A percentile compares a stretch with the other conserved stretches of the same genome.
Conservation (phyloP, 1,139 yeast genomes). For the Yamadazyma diddensiae region DNA sequence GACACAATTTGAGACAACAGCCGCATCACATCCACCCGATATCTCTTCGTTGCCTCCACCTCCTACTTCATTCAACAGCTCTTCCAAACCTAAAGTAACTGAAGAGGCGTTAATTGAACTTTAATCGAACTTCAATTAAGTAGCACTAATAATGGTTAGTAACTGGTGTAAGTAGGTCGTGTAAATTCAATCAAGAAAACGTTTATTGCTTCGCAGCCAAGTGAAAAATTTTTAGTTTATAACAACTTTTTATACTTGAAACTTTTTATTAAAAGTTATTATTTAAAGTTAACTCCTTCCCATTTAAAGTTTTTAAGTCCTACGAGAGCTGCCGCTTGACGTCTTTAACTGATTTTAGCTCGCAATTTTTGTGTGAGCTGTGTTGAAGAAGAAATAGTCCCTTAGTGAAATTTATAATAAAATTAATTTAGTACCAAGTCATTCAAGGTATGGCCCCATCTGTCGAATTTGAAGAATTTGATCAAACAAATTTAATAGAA, state of each 20-base stretch:
- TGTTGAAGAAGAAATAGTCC: slow-evolving; percentile 7
- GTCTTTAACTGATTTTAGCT: slow-evolving; percentile 25
- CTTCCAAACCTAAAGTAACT: slow-evolving; percentile 7
- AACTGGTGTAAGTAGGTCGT: too few species aligned
- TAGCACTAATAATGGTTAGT: too few species aligned
- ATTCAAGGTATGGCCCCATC: slow-evolving; percentile 28
- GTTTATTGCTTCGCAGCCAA: slow-evolving; percentile 5
- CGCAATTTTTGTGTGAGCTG: slow-evolving; percentile 31
- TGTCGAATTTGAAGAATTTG: slow-evolving; percentile 17
- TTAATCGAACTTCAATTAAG: too few species aligned
- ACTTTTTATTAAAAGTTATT: slow-evolving; percentile 2
- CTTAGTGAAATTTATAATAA: slow-evolving; percentile 8
- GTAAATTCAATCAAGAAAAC: background rate
- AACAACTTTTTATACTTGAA: slow-evolving; percentile 1
- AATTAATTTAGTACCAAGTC: slow-evolving; percentile 6
- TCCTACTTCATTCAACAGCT: slow-evolving; percentile 2
- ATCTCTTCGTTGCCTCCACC: too few species aligned
- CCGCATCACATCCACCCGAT: too few species aligned
- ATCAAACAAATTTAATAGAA: slow-evolving; percentile 4
- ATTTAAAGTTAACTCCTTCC: slow-evolving; percentile 5
- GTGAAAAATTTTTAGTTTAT: slow-evolving; percentile 2
- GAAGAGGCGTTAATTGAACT: slow-evolving; percentile 40
- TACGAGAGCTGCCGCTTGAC: slow-evolving; percentile 55
- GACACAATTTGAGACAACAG: background rate
- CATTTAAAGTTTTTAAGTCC: slow-evolving; percentile 1